These are phyloP conservation scores for Aspergillus ochraceus DNA, from an alignment of 2,329 filamentous ascomycete species.

Conservation along the genomic window DNA sequence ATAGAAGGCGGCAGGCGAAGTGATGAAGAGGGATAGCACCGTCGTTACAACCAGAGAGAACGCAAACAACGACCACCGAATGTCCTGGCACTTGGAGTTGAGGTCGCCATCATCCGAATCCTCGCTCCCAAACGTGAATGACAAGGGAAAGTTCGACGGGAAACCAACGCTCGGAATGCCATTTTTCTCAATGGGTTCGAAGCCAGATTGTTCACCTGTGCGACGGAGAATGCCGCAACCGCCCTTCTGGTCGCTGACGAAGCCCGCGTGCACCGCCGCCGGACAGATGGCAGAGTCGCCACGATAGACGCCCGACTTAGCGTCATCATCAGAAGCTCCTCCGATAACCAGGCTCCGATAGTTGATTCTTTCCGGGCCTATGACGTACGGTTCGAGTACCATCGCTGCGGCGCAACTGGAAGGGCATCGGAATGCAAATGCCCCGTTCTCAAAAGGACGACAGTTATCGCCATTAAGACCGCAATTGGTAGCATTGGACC, in stretches of 20 bases:
- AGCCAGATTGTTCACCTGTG: slow-evolving; percentile 52
- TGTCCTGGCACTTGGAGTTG: slow-evolving; percentile 50
- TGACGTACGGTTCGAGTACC: slow-evolving; percentile 55
- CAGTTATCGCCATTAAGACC: slow-evolving; percentile 59
- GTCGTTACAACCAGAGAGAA: slow-evolving; percentile 57
- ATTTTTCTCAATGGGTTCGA: slow-evolving; percentile 46
- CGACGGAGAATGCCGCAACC: slow-evolving; percentile 59
- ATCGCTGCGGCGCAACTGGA: slow-evolving; percentile 56
- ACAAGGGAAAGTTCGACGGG: slow-evolving; percentile 57
- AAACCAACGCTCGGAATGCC: slow-evolving; percentile 56
- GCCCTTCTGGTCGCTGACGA: slow-evolving; percentile 54
- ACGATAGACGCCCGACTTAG: slow-evolving; percentile 53
- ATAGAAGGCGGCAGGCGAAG: slow-evolving; percentile 58
- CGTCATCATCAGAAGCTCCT: slow-evolving; percentile 45
- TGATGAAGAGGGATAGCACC: slow-evolving; percentile 57
- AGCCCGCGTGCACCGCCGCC: slow-evolving; percentile 60
- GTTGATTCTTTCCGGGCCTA: slow-evolving; percentile 57
- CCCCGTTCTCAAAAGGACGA: slow-evolving; percentile 55
- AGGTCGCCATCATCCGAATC: slow-evolving; percentile 7
- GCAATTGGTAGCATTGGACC: slow-evolving; percentile 46
- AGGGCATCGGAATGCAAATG: slow-evolving; percentile 59
- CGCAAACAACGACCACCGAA: slow-evolving; percentile 59
- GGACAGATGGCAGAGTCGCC: slow-evolving; percentile 63
- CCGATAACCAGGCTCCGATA: slow-evolving; percentile 58
- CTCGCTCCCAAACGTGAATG: slow-evolving; percentile 54